A percentile compares a stretch with the other conserved stretches of the same genome.
phyloP scores from a whole-genome alignment of 331 rosid genomes.

The Saraca asoca region DNA sequence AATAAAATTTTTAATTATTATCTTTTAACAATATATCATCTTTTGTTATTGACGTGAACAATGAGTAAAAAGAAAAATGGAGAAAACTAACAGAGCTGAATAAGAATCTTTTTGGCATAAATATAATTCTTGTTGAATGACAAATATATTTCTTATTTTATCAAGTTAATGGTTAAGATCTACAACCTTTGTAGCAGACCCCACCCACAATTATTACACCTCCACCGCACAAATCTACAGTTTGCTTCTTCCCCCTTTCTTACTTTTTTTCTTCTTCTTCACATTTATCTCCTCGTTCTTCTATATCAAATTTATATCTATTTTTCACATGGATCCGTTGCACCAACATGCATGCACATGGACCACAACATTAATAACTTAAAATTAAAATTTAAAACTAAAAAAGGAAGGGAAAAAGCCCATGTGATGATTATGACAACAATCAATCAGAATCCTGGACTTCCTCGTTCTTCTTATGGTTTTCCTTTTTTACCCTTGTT shows the following conservation, averaged over 20 bases:
- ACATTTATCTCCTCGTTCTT: too few relatives aligned
- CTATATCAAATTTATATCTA: not conserved
- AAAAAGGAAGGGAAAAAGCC: too few relatives aligned
- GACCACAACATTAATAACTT: not conserved
- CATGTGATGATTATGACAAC: not conserved
- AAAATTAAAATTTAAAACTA: not conserved
- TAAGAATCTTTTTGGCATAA: too few relatives aligned
- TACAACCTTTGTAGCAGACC: slow-evolving; percentile 38
- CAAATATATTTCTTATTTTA: too few relatives aligned
- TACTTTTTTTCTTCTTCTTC: slow-evolving; percentile 3
- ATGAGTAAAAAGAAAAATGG: too few relatives aligned
- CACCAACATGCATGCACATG: not conserved
- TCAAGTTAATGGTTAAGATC: slow-evolving; percentile 44
- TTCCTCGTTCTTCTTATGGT: not conserved
- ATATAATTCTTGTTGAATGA: too few relatives aligned
- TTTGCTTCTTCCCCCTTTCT: not conserved
- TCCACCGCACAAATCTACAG: slow-evolving; percentile 34
- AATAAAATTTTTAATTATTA: too few relatives aligned
- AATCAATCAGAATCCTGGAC: slow-evolving; percentile 53
- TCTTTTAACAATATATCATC: too few relatives aligned
- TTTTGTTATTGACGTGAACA: too few relatives aligned
- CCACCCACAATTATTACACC: slow-evolving; percentile 41
- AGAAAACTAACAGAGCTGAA: too few relatives aligned
- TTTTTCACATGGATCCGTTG: not conserved
- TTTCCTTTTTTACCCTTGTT: slow-evolving; percentile 51